These are phyloP conservation scores for Allium cepa DNA, from an alignment of 106 monocot species.

Conservation along the genomic window DNA sequence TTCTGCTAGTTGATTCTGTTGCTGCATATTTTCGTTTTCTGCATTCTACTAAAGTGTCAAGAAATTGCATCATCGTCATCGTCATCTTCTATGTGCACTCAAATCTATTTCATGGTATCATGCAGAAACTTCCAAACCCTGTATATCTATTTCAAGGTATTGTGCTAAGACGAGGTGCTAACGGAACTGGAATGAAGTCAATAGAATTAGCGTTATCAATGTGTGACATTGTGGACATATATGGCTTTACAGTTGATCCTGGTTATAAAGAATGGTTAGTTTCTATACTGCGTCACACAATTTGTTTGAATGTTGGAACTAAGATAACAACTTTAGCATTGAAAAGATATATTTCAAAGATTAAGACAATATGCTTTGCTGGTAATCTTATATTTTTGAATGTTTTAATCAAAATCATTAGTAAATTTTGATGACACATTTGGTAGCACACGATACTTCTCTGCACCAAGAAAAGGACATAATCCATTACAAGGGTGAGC, in stretches of 20 bases:
- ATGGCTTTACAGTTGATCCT: slow-evolving; percentile 97
- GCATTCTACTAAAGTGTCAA: too few relatives aligned
- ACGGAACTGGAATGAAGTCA: slow-evolving; percentile 99
- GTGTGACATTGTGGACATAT: slow-evolving; percentile 93
- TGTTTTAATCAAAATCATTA: too few relatives aligned
- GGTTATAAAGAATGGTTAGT: slow-evolving; percentile 96
- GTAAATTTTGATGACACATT: neutral
- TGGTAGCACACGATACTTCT: slow-evolving; percentile 92
- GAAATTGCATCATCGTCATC: too few relatives aligned
- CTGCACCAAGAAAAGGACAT: slow-evolving; percentile 81
- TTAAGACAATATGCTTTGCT: too few relatives aligned
- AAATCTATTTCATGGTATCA: neutral
- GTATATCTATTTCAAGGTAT: slow-evolving; percentile 98
- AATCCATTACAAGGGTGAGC: slow-evolving; percentile 97
- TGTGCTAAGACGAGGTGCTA: slow-evolving; percentile 90
- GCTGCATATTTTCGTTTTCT: too few relatives aligned
- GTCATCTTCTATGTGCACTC: too few relatives aligned
- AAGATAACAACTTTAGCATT: too few relatives aligned
- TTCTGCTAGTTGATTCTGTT: too few relatives aligned
- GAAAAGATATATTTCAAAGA: too few relatives aligned
- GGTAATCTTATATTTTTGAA: too few relatives aligned
- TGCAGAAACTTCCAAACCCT: slow-evolving; percentile 87
- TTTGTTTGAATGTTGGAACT: too few relatives aligned
- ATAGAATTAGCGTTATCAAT: slow-evolving; percentile 92
- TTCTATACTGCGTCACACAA: neutral